A percentile compares a stretch with the other conserved stretches of the same genome.
phyloP scores from a whole-genome alignment of 306 rosid species.

The Lathyrus aphaca region DNA sequence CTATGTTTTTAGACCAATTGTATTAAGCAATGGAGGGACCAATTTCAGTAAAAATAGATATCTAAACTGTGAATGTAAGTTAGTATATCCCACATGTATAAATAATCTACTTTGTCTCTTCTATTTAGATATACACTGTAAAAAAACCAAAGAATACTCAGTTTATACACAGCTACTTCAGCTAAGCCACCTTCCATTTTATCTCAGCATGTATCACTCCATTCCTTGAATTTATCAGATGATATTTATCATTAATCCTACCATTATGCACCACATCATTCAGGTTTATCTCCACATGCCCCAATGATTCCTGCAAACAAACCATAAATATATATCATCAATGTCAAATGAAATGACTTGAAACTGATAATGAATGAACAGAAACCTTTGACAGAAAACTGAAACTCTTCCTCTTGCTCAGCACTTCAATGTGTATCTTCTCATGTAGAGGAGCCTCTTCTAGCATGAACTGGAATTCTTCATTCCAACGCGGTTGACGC shows the following conservation, averaged over 20 bases:
- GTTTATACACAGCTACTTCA: neutral
- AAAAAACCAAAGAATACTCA: constrained; percentile 1
- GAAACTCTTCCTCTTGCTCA: constrained; percentile 63
- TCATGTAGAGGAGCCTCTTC: constrained; percentile 87
- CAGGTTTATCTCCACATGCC: constrained; percentile 79
- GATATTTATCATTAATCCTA: constrained; percentile 72
- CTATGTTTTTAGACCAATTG: no score
- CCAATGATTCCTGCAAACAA: constrained; percentile 66
- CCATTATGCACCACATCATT: constrained; percentile 77
- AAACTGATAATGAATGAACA: neutral
- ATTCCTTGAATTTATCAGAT: constrained; percentile 75
- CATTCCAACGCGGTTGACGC: constrained; percentile 84
- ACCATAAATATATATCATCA: constrained; percentile 4
- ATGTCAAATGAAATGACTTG: constrained; percentile 3
- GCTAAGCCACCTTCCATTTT: constrained; percentile 67
- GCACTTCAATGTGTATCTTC: constrained; percentile 75
- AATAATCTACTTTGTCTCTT: constrained; percentile 8
- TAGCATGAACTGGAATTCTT: constrained; percentile 85
- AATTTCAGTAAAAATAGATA: no score
- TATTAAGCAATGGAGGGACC: no score
- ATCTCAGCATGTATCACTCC: constrained; percentile 76
- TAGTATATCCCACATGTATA: neutral
- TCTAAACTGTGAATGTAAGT: no score
- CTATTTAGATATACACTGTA: neutral
- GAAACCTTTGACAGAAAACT: constrained; percentile 69